Evolutionary conservation across 768 basidiomycete species (phyloP), one percentile per base, ranked within the genome.

Genomic region (Leccinum longicurvipes): DNA sequence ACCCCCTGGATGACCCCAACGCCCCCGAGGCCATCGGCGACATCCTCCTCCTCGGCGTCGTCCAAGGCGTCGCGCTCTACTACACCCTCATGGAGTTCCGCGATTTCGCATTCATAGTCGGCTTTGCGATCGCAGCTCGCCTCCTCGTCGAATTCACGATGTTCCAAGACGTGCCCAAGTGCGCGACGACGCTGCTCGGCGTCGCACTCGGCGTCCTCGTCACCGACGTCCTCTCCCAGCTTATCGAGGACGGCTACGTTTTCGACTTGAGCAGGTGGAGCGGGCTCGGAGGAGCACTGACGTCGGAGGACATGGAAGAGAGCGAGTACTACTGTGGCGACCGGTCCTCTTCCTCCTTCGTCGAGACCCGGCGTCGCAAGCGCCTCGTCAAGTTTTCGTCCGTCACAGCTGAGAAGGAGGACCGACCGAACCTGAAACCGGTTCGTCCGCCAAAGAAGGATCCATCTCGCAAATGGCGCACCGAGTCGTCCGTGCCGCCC

Each of bases 11-110:
- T 48, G 78, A 76, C 49, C 60, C 60, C 31, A 63, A 34, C 46
- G 19, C 23, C 3, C 63, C 67, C 1, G 63, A 67, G 21, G 72
- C 81, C 61, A 69, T 85, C 41, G 79, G 80, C 56, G 82, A 87
- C 64, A 77, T 78, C 63, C 72, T 90, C 66, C 82, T 92, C 54
- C 72, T 81, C 50, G 89, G 89, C 50, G 78, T 85, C 62, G 84
- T 86, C 79, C 86, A 90, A 69, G 89, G 89, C 49, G 82, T 88
- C 60, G 85, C 81, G 24, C 75, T 92, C 50, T 86, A 89, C 63
- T 86, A 82, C 64, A 77, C 85, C 53, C 77, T 82, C 58, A 82
- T 74, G 63, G 76, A 80, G 66, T 77, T 78, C 53, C 77, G 79
- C 47, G 74, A 77, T 56, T 72, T 86, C 32, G 78, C 79, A 34